Base-by-base conservation (phyloP, 2,329 filamentous ascomycete species). In the Aspergillus sp. region DNA sequence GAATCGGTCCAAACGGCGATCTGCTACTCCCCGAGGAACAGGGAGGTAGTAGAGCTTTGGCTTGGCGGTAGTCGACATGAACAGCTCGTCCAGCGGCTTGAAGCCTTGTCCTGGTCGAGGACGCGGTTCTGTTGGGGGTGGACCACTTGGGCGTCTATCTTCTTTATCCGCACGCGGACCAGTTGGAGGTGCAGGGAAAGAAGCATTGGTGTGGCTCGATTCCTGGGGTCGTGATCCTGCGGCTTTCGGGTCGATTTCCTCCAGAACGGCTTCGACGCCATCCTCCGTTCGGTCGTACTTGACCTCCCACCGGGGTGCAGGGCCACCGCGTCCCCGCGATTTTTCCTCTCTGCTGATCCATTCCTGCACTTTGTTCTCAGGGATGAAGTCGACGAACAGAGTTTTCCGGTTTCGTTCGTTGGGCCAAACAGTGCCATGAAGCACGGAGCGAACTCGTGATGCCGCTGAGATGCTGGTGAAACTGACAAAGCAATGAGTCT, bases 371-470 rank as follows among this genome's bases (percentile, higher is more conserved):
- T 82, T 80, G 27, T 88, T 82, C 12, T 85, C 78, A 0, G 91
- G 91, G 13, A 97, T 77, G 62, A 93, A 97, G 63, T 98, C 93
- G 4, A 88, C 88, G 79, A 85, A 94, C 1, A 97, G 75, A 1
- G 83, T 77, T 63, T 93, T 94, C 29, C 93, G 79, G 53, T 85
- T 87, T 46, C 84, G 82, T 68, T 97, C 91, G 46, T 90, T 81
- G 1, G 91, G 91, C 88, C 90, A 97, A 31, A 90, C 78, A 19
- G 78, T 78, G 45, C 82, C 80, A 66, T 98, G 91, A 2, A 97
- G 73, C 2, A 79, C 78, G 7, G 81, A 77, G 39, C 91, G 85
- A 7, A 88, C 90, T 19, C 88, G 79, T 0, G 84, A 82, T 4
- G 93, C 93, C 4, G 86, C 83, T 3, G 82, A 73, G 7, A 82